Percentiles rank a stretch among this genome's conserved stretches.
phyloP scores from a whole-genome alignment of 352 stramenopile species.

The Phytopythium montanum region DNA sequence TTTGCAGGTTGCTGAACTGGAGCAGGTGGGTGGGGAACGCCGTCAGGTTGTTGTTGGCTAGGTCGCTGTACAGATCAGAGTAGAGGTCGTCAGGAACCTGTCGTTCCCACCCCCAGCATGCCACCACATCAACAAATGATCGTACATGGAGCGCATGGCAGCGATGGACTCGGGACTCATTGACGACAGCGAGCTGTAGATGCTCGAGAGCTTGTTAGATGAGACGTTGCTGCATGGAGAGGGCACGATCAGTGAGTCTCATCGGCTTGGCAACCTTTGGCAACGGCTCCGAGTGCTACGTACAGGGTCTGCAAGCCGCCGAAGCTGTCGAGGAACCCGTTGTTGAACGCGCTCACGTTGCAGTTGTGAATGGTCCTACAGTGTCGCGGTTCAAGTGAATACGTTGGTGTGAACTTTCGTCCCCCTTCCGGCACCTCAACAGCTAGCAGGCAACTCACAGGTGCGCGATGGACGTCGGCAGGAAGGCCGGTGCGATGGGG shows the following conservation, averaged over 20 bases:
- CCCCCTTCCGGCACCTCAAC: background rate
- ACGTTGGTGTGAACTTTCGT: background rate
- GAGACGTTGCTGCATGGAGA: conserved; percentile 18
- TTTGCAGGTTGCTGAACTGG: conserved; percentile 33
- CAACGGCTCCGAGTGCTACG: background rate
- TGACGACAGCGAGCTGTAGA: conserved; percentile 21
- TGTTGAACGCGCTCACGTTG: conserved; percentile 25
- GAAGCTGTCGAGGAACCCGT: conserved; percentile 31
- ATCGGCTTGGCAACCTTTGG: background rate
- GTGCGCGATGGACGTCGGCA: conserved; percentile 25
- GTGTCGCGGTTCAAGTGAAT: background rate
- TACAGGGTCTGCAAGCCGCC: conserved; percentile 21
- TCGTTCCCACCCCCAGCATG: background rate
- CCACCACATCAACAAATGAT: no score
- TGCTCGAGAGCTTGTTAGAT: conserved; percentile 29
- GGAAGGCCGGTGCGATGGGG: conserved; percentile 18
- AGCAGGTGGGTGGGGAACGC: conserved; percentile 37
- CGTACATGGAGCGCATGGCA: conserved; percentile 7
- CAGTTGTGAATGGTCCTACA: conserved; percentile 22
- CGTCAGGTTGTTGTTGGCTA: conserved; percentile 40
- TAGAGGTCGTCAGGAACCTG: background rate
- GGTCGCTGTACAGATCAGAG: conserved; percentile 22
- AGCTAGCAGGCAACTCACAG: conserved; percentile 15
- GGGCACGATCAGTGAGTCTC: background rate
- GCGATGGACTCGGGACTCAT: conserved; percentile 7